Evolutionary conservation across 2,329 filamentous ascomycete genomes (phyloP).

Genomic region (Aspergillus intermedius): DNA sequence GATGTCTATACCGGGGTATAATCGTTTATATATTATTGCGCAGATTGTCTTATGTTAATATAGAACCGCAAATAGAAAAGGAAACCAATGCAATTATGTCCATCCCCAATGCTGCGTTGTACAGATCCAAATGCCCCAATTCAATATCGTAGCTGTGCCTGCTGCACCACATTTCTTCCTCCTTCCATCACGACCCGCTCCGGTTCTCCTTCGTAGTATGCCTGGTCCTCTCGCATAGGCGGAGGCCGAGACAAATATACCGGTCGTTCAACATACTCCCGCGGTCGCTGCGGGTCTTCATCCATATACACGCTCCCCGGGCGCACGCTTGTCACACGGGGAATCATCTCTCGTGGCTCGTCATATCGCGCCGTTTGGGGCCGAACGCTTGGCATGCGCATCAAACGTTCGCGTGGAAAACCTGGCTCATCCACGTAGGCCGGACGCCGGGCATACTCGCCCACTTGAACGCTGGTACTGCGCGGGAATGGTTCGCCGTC

Average conservation of each 20-base stretch:
- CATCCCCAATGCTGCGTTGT: neutral
- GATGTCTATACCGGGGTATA: neutral
- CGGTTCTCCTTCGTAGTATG: slow-evolving; percentile 32
- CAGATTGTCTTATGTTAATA: neutral
- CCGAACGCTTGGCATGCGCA: slow-evolving; percentile 54
- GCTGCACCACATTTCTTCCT: slow-evolving; percentile 24
- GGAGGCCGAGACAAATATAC: slow-evolving; percentile 35
- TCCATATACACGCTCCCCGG: slow-evolving; percentile 39
- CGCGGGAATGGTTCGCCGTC: slow-evolving; percentile 31
- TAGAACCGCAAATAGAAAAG: too few relatives aligned
- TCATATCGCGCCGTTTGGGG: slow-evolving; percentile 45
- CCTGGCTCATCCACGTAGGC: slow-evolving; percentile 59
- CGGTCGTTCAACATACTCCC: slow-evolving; percentile 45
- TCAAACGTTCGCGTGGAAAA: slow-evolving; percentile 50
- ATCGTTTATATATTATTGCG: neutral
- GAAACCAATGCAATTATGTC: neutral
- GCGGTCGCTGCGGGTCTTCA: slow-evolving; percentile 31
- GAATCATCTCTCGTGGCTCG: slow-evolving; percentile 32
- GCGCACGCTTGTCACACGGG: slow-evolving; percentile 38
- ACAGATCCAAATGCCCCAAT: neutral
- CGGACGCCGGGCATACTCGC: slow-evolving; percentile 34
- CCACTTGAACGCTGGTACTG: slow-evolving; percentile 35
- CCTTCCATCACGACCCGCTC: slow-evolving; percentile 26
- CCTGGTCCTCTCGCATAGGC: slow-evolving; percentile 22
- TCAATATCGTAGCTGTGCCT: slow-evolving; percentile 30